phyloP scores from a whole-genome alignment of 768 basidiomycete species.

The Leccinum incarnatum region DNA sequence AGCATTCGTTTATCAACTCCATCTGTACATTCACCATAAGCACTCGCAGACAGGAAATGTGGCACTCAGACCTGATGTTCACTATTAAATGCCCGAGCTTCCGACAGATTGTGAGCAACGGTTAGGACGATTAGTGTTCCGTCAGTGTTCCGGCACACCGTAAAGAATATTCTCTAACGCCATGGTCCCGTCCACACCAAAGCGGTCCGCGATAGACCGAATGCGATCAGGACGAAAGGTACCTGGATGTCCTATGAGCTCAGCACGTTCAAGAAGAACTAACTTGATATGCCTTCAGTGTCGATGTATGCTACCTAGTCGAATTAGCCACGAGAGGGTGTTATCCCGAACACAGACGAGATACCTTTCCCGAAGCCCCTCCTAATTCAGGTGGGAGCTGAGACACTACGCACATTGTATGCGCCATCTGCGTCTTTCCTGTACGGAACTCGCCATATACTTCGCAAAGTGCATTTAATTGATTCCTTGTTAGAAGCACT shows the following conservation, averaged over 20 bases:
- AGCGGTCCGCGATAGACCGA: constrained; percentile 85
- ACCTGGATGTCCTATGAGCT: constrained; percentile 43
- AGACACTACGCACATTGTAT: constrained; percentile 89
- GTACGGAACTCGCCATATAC: constrained; percentile 97
- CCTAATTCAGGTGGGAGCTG: constrained; percentile 90
- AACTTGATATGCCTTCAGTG: constrained; percentile 59
- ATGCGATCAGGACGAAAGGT: constrained; percentile 95
- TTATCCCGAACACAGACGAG: constrained; percentile 8
- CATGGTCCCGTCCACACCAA: constrained; percentile 88
- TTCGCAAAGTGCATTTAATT: constrained; percentile 26
- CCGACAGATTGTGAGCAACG: constrained; percentile 9
- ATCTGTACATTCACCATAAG: constrained; percentile 46
- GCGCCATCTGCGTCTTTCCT: constrained; percentile 93
- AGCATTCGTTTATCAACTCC: constrained; percentile 90
- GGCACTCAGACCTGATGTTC: constrained; percentile 72
- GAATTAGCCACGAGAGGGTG: not conserved
- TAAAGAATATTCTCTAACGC: constrained; percentile 91
- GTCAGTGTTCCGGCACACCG: constrained; percentile 40
- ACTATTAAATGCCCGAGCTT: constrained; percentile 88
- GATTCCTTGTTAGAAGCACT: not conserved
- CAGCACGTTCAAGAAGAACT: constrained; percentile 8
- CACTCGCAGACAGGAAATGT: not conserved
- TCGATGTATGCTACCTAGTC: constrained; percentile 86
- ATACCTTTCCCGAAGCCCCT: constrained; percentile 84
- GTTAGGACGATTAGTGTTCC: not conserved